These are phyloP conservation scores for Talaromyces sp. DNA, from an alignment of 2,329 filamentous ascomycete species.

Conservation along the genomic window DNA sequence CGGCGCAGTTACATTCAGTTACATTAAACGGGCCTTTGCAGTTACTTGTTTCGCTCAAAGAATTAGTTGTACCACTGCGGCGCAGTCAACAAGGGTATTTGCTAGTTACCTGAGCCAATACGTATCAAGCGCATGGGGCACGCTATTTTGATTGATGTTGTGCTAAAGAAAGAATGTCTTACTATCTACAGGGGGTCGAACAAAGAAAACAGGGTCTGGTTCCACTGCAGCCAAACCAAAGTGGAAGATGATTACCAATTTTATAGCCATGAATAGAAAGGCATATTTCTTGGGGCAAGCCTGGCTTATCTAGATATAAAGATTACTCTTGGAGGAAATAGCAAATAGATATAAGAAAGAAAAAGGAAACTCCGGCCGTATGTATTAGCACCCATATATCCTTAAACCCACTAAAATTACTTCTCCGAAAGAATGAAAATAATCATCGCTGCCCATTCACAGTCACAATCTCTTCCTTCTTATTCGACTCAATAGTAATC, in stretches of 20 bases:
- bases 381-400: background rate
- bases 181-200: background rate
- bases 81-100: background rate
- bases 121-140: background rate
- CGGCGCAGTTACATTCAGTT: background rate
- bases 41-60: too few species aligned
- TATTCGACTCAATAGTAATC: conserved; percentile 14
- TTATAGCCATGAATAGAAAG: too few species aligned
- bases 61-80: background rate
- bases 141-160: background rate
- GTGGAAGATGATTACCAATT: too few species aligned
- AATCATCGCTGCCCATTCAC: background rate
- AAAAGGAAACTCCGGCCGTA: background rate
- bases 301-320: too few species aligned
- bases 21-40: background rate
- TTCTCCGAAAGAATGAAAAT: background rate
- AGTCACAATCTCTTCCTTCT: conserved; percentile 11
- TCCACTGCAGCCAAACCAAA: background rate
- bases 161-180: background rate
- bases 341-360: too few species aligned
- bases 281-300: too few species aligned
- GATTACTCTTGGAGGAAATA: too few species aligned
- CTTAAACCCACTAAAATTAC: background rate
- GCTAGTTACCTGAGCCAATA: background rate
- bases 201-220: background rate